phyloP scores from a whole-genome alignment of 768 basidiomycete genomes.

The Naganishia onofrii region DNA sequence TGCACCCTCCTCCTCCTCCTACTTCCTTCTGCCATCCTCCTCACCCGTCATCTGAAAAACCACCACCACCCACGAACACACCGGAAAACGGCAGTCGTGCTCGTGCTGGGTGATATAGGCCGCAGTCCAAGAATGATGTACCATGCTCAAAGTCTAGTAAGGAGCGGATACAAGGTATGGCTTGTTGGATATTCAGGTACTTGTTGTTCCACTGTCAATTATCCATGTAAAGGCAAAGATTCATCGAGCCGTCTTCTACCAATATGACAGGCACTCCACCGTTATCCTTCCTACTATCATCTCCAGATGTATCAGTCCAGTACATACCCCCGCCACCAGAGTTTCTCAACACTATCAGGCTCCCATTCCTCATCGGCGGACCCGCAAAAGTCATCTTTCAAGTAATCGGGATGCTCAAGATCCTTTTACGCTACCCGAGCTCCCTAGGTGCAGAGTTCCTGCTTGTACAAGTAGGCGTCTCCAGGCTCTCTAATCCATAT shows the following conservation, averaged over 20 bases:
- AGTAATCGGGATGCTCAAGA: conserved; percentile 62
- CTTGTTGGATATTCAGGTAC: conserved; percentile 82
- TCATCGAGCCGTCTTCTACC: not conserved
- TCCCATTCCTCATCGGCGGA: conserved; percentile 61
- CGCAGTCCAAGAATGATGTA: conserved; percentile 98
- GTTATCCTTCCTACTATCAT: conserved; percentile 66
- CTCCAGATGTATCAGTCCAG: conserved; percentile 64
- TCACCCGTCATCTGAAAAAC: conserved; percentile 9
- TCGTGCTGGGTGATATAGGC: conserved; percentile 94
- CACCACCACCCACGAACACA: conserved; percentile 3
- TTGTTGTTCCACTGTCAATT: not conserved
- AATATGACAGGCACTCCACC: conserved; percentile 69
- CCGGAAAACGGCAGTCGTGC: conserved; percentile 68
- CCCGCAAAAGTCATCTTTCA: conserved; percentile 79
- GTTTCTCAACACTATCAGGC: conserved; percentile 62
- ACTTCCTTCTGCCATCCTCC: not conserved
- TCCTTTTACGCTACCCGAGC: conserved; percentile 63
- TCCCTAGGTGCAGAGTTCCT: conserved; percentile 66
- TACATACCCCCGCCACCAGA: conserved; percentile 69
- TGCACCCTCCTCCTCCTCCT: conserved; percentile 15
- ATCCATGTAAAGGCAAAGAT: conserved; percentile 38
- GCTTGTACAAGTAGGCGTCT: conserved; percentile 72
- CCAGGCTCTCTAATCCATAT: not conserved
- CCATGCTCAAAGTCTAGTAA: conserved; percentile 87
- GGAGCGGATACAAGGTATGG: conserved; percentile 70